Evolutionary conservation across 2,329 filamentous ascomycete genomes (phyloP).

Genomic region (Ceratocystis diversiconidia): DNA sequence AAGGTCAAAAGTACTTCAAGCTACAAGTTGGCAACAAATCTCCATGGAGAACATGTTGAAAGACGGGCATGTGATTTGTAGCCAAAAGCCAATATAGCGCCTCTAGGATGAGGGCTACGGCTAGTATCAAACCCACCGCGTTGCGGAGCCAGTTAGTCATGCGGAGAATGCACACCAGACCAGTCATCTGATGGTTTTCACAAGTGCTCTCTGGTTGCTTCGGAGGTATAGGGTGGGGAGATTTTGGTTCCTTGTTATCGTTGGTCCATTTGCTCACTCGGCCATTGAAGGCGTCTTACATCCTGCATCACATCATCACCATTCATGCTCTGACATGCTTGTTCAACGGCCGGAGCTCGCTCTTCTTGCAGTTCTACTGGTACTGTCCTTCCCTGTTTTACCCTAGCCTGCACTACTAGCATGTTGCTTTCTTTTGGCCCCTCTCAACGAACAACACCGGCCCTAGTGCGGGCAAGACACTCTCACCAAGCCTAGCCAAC

Average conservation of each 20-base stretch:
- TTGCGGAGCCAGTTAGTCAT: too few species aligned
- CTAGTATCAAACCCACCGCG: too few species aligned
- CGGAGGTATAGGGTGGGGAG: background rate
- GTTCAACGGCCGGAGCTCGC: background rate
- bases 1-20: background rate
- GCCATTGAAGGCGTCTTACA: background rate
- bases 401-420: background rate
- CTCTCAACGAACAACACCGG: too few species aligned
- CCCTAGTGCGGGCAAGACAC: background rate
- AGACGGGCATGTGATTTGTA: background rate
- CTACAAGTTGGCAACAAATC: background rate
- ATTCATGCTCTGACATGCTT: background rate
- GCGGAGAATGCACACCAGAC: too few species aligned
- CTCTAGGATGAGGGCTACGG: background rate
- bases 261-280: background rate
- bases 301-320: background rate
- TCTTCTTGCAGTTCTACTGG: background rate
- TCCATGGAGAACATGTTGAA: background rate
- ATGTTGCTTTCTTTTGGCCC: background rate
- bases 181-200: background rate
- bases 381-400: background rate
- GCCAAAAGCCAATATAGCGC: background rate
- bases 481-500: background rate
- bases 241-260: background rate
- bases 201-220: background rate